Percentiles rank a stretch among this genome's conserved stretches.
These are phyloP conservation scores for Talaromyces sp. DNA, from an alignment of 2,329 filamentous ascomycete genomes.

Conservation along the genomic window DNA sequence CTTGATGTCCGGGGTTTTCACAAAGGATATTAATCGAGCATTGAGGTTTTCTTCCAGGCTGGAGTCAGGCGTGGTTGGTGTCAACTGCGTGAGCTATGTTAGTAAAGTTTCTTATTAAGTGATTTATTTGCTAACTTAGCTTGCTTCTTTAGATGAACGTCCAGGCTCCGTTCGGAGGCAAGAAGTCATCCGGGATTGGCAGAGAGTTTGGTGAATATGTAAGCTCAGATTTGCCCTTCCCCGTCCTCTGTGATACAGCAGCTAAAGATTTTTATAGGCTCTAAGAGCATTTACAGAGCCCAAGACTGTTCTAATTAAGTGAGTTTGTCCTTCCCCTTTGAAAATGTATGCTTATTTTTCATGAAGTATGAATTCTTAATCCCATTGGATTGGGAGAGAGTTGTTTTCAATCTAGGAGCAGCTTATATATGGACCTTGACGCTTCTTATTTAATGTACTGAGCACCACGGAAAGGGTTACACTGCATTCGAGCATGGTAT, in stretches of 20 bases:
- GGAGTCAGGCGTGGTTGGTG: conserved; percentile 50
- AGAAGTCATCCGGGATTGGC: not conserved
- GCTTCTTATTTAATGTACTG: not conserved
- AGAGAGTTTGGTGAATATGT: conserved; percentile 6
- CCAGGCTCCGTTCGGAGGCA: conserved; percentile 3
- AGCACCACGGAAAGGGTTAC: not conserved
- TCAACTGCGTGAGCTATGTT: conserved; percentile 5
- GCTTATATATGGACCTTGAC: not conserved
- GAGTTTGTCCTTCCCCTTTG: not conserved
- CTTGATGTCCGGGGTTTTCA: conserved; percentile 65
- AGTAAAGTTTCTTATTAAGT: not conserved
- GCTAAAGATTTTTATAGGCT: not conserved
- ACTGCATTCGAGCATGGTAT: not conserved
- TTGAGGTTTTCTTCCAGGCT: conserved; percentile 60
- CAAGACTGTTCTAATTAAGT: conserved; percentile 6
- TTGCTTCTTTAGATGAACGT: not conserved
- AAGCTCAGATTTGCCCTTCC: not conserved
- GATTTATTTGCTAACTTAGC: not conserved
- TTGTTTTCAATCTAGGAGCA: not conserved
- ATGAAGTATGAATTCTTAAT: conserved; percentile 1
- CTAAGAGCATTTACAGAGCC: not conserved
- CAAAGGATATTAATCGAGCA: conserved; percentile 60
- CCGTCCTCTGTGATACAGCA: not conserved
- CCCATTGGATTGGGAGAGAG: not conserved
- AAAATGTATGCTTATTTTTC: not conserved